Percentiles rank a stretch among this genome's conserved stretches.
These are phyloP conservation scores for Coemansia sp. DNA, from an alignment of 192 early-diverging fungal species.

Conservation along the genomic window DNA sequence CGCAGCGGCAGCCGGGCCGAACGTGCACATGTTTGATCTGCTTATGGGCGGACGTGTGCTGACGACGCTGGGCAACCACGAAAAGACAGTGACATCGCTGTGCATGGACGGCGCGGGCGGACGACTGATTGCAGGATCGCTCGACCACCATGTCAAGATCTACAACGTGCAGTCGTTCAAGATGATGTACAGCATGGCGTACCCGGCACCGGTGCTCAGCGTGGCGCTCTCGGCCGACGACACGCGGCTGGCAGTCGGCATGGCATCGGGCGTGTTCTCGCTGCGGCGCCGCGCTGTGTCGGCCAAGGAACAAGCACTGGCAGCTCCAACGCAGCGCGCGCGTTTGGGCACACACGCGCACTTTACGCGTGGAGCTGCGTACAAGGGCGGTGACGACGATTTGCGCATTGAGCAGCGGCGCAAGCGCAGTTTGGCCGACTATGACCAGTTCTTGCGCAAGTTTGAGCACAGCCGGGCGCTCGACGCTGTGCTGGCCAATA, in stretches of 20 bases:
- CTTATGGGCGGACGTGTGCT: constrained; percentile 76
- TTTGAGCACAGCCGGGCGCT: constrained; percentile 91
- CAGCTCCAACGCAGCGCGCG: constrained; percentile 36
- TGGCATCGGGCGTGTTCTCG: constrained; percentile 84
- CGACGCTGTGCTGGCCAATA: constrained; percentile 74
- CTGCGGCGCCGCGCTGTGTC: constrained; percentile 82
- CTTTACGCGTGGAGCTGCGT: constrained; percentile 64
- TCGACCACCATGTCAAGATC: constrained; percentile 96
- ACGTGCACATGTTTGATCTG: constrained; percentile 86
- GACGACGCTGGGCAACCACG: constrained; percentile 82
- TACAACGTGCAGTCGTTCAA: constrained; percentile 85
- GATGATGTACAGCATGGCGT: constrained; percentile 83
- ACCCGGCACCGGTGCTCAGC: constrained; percentile 87
- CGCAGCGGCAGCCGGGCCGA: constrained; percentile 68
- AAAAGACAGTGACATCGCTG: constrained; percentile 93
- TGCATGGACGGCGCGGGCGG: constrained; percentile 75
- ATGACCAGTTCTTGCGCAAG: constrained; percentile 78
- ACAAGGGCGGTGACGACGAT: constrained; percentile 65
- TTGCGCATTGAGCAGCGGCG: constrained; percentile 71
- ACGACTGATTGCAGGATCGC: constrained; percentile 81
- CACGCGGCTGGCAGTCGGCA: constrained; percentile 86
- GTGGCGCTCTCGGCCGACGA: constrained; percentile 90
- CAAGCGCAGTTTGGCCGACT: constrained; percentile 64
- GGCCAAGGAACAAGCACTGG: constrained; percentile 61
- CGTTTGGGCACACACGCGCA: constrained; percentile 68